Conservation (phyloP, 768 basidiomycete species). For the Hygrophorus pudorinus region DNA sequence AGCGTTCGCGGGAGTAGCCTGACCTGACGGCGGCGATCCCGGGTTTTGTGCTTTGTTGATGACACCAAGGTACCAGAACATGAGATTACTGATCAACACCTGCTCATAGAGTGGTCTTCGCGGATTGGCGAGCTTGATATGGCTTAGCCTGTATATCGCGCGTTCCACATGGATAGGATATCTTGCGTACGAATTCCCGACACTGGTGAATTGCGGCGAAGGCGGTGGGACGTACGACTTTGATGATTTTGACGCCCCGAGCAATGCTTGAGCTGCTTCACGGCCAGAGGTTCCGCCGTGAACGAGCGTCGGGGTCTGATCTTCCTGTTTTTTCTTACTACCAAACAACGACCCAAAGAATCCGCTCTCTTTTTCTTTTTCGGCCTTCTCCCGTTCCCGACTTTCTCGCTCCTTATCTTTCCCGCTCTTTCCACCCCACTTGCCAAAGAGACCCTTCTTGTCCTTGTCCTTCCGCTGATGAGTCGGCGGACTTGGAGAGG, state of each 20-base stretch:
- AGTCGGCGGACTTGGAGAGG: conserved; percentile 16
- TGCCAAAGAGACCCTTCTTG: conserved; percentile 46
- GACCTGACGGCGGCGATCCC: conserved; percentile 20
- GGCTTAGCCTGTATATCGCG: conserved; percentile 93
- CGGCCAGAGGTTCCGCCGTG: conserved; percentile 50
- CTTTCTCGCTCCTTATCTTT: conserved; percentile 34
- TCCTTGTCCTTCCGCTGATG: conserved; percentile 60
- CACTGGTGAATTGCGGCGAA: conserved; percentile 41
- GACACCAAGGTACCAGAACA: conserved; percentile 99
- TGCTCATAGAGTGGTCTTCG: conserved; percentile 95
- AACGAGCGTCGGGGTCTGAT: conserved; percentile 24
- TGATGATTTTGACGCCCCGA: conserved; percentile 76
- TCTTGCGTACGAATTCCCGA: conserved; percentile 50
- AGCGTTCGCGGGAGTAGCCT: conserved; percentile 19
- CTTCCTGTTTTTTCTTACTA: conserved; percentile 79
- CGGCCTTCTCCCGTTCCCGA: conserved; percentile 38
- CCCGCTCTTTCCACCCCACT: conserved; percentile 46
- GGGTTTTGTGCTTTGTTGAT: conserved; percentile 82
- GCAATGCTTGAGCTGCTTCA: conserved; percentile 78
- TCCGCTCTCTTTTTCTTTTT: conserved; percentile 66
- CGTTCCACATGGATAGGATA: conserved; percentile 99
- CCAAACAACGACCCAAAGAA: conserved; percentile 93
- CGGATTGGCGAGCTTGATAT: conserved; percentile 98
- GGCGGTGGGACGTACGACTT: conserved; percentile 53
- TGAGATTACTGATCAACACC: conserved; percentile 84